These are phyloP conservation scores for Xerocomellus amylosporus DNA, from an alignment of 768 basidiomycete genomes.

Conservation along the genomic window DNA sequence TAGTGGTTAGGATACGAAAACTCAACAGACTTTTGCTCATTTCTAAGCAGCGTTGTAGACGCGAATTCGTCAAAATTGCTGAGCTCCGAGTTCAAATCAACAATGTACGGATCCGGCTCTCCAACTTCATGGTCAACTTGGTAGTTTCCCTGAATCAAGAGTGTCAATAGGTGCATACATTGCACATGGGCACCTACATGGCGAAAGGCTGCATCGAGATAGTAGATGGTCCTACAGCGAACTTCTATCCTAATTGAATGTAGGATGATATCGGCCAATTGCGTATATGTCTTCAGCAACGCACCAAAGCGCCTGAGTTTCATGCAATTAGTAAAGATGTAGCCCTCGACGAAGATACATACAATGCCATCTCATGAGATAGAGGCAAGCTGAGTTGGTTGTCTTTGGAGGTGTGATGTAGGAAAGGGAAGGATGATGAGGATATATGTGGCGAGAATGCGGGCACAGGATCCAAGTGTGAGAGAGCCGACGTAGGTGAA, in stretches of 20 bases:
- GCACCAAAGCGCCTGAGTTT: conserved; percentile 81
- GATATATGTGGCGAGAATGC: conserved; percentile 40
- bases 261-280: conserved; percentile 81
- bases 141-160: conserved; percentile 70
- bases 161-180: conserved; percentile 7
- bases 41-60: conserved; percentile 55
- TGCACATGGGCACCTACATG: conserved; percentile 46
- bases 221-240: conserved; percentile 78
- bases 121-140: conserved; percentile 74
- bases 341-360: conserved; percentile 29
- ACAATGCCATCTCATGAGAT: conserved; percentile 89
- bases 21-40: conserved; percentile 62
- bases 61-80: conserved; percentile 72
- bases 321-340: conserved; percentile 3
- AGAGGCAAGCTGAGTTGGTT: conserved; percentile 69
- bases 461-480: conserved; percentile 48
- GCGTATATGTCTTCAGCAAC: conserved; percentile 84
- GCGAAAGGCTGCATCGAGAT: conserved; percentile 75
- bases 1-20: not conserved
- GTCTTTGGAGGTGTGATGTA: conserved; percentile 36
- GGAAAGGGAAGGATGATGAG: conserved; percentile 45
- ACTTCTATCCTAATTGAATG: conserved; percentile 87
- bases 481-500: conserved; percentile 48
- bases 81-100: conserved; percentile 81
- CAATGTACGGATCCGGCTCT: conserved; percentile 89